Conservation (phyloP, 75 land plant species). For the Ceratopteris richardii region DNA sequence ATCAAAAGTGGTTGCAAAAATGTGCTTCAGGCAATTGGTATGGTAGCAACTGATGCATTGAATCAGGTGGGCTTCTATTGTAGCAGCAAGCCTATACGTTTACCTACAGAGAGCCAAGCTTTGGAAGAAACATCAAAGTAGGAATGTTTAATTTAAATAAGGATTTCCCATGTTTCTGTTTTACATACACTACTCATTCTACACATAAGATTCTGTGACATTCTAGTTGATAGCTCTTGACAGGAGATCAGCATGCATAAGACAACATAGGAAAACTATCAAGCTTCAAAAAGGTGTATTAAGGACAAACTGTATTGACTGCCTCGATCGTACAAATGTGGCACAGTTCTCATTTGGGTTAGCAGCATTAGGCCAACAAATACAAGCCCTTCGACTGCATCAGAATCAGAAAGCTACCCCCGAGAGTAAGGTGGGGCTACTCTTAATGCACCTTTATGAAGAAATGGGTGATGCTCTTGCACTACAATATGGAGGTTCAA, state of each 20-base stretch:
- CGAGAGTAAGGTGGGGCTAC: conserved; percentile 42
- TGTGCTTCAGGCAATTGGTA: conserved; percentile 36
- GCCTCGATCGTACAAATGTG: conserved; percentile 67
- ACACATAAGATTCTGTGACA: background rate
- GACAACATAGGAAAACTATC: background rate
- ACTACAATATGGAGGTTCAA: conserved; percentile 71
- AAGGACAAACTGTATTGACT: conserved; percentile 77
- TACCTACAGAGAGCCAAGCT: background rate
- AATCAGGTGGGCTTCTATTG: conserved; percentile 52
- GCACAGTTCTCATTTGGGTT: conserved; percentile 63
- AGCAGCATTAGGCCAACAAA: conserved; percentile 64
- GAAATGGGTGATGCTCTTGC: conserved; percentile 85
- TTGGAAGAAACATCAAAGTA: conserved; percentile 1
- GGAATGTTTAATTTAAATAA: background rate
- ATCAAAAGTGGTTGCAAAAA: conserved; percentile 33
- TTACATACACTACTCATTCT: background rate
- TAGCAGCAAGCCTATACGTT: conserved; percentile 14
- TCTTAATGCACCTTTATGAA: conserved; percentile 59
- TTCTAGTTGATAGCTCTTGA: no score
- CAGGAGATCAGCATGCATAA: background rate
- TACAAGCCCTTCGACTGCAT: conserved; percentile 49
- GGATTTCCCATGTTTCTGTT: background rate
- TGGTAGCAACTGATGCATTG: conserved; percentile 44
- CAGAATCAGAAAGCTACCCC: conserved; percentile 32
- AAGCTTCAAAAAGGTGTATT: conserved; percentile 53